Base-by-base conservation (phyloP, 116 monocot genomes). In the Iris pallida region DNA sequence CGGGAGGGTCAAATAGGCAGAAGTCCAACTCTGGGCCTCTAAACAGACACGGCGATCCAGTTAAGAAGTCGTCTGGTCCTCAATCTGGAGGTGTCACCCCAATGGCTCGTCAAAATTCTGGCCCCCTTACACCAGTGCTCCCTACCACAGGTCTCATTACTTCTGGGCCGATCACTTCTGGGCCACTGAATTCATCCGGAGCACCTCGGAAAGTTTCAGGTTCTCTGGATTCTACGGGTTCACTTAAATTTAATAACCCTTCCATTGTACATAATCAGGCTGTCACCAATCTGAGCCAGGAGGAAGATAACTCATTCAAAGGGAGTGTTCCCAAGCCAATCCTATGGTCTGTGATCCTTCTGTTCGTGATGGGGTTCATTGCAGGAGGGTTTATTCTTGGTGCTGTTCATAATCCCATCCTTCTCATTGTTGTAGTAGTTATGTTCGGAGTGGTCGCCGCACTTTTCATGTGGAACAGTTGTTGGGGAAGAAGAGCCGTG, bases 341-440 rank as follows among this genome's bases (percentile, higher is more conserved):
- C 20, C 19, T 83, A 44, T 83, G 83, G 80, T 42, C 53, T 15
- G 83, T 78, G 63, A 45, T 77, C 40, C 77, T 87, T n/a, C 68
- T 87, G 42, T 83, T 87, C 68, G 46, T 76, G 59, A 80, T 83
- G 80, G 87, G 83, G 30, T 80, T 87, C 53, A 80, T 87, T 69
- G 74, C 83, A 3, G 87, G 87, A 18, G 83, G 80, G 8, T 88
- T 88, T 61, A 83, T 88, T 78, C 75, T 87, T 43, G 87, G 75
- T n/a, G 78, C 83, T 47, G 80, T 88, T 72, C 83, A 83, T 43
- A 88, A 83, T 68, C 62, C 83, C 8, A 66, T 81, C 16, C 71
- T 88, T 62, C 83, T 81, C 46, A 75, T 88, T 57, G 76, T 81
- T 46, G 78, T 88, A 42, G 76, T 80, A 41, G 80, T 76, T 42